Evolutionary conservation across 2,329 filamentous ascomycete genomes (phyloP).

Genomic region (Aspergillus sp.): DNA sequence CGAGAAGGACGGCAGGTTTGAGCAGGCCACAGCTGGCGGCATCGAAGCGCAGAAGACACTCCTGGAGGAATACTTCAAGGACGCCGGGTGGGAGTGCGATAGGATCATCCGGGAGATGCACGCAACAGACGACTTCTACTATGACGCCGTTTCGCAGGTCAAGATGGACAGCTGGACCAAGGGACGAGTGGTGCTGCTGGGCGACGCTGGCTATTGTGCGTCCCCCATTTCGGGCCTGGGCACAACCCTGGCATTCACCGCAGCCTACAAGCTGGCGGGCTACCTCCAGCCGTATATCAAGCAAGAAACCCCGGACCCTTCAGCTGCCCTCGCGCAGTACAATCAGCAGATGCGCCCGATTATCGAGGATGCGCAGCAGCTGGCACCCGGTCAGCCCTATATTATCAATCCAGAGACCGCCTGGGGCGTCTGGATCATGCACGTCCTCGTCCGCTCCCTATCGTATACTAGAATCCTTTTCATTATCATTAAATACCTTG

Average conservation of each 20-base stretch:
- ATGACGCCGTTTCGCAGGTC: slow-evolving; percentile 38
- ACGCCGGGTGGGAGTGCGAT: slow-evolving; percentile 40
- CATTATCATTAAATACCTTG: not conserved
- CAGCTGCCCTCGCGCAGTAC: not conserved
- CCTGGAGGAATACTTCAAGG: slow-evolving; percentile 29
- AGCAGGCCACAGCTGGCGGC: not conserved
- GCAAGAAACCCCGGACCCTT: not conserved
- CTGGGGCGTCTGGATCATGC: not conserved
- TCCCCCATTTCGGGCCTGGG: slow-evolving; percentile 37
- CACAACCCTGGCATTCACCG: slow-evolving; percentile 35
- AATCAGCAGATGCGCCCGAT: not conserved
- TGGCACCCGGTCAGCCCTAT: not conserved
- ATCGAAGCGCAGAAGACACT: slow-evolving; percentile 28
- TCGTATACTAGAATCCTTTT: slow-evolving; percentile 3
- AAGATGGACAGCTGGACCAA: slow-evolving; percentile 29
- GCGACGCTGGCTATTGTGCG: slow-evolving; percentile 42
- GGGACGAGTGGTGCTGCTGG: slow-evolving; percentile 39
- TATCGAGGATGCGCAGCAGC: not conserved
- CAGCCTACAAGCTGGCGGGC: slow-evolving; percentile 58
- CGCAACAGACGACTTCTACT: slow-evolving; percentile 46
- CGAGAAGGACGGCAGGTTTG: slow-evolving; percentile 5
- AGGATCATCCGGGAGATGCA: slow-evolving; percentile 42
- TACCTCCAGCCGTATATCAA: not conserved
- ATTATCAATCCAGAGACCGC: not conserved
- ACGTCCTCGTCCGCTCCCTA: not conserved